Evolutionary conservation across 306 rosid genomes (phyloP), one percentile per base, ranked within the genome.

Genomic region (Geum urbanum): DNA sequence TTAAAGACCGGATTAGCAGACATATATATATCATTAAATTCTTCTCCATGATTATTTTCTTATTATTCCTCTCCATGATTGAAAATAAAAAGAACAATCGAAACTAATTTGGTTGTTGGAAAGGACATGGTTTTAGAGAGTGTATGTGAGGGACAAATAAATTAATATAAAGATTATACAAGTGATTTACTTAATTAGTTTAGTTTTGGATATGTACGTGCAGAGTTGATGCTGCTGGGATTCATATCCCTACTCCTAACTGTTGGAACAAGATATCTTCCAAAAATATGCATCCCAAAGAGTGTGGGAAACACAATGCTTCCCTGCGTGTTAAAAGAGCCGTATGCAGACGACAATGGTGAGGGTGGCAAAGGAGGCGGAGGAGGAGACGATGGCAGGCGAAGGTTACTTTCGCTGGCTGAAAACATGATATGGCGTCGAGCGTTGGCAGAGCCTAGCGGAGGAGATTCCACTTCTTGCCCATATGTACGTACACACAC

Each of bases 201-300:
- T 32, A 32, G 37, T 32, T 32, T 32, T 52, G 27, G 57, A 18
- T 57, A 13, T 24, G 41, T 24, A 24, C 27, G 27, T 76, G 84
- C 87, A 89, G 96, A 85, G 78, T 66, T 89, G 6, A 87, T 89
- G 92, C 81, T 87, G 8, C 64, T 89, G 73, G 96, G 96, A 35
- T 89, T 87, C 71, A 64, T 89, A 70, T 89, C 96, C 16, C 76
- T 89, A 19, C 72, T 87, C 55, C 78, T 89, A 19, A 89, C 96
- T 0, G 86, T 82, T 69, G 84, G 89, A 15, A 85, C 90, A 40
- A 63, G 37, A 49, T 84, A 55, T 54, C 27, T 89, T 12, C 79
- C 86, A 2, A 85, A 73, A 59, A 82, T 89, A 74, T 89, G 92
- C 76, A 82, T 89, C 19, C 77, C 89, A 13, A 0, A 3, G 1